These are phyloP conservation scores for Ajuga chamaepitys DNA, from an alignment of 257 asterid genomes.

Conservation along the genomic window DNA sequence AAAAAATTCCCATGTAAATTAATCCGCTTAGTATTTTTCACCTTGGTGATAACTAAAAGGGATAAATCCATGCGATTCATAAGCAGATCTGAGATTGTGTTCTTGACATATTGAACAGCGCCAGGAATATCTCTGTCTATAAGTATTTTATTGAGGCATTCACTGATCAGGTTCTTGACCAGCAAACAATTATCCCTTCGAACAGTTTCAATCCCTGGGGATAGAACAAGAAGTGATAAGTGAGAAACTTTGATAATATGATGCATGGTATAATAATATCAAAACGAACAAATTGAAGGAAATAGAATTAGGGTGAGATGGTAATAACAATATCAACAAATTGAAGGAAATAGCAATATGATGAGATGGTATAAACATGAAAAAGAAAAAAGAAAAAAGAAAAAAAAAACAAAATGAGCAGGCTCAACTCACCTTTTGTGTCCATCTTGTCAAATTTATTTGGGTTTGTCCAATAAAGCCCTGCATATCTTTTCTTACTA, in stretches of 20 bases:
- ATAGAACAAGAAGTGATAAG: conserved; percentile 4
- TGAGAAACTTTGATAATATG: background rate
- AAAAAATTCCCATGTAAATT: background rate
- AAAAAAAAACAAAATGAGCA: conserved; percentile 14
- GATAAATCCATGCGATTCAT: conserved; percentile 98
- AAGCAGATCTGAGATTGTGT: conserved; percentile 90
- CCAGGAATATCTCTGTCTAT: conserved; percentile 91
- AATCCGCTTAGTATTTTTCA: conserved; percentile 18
- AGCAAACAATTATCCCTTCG: conserved; percentile 94
- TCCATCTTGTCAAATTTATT: conserved; percentile 95
- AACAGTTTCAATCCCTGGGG: conserved; percentile 91
- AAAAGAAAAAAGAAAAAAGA: conserved; percentile 8
- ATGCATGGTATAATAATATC: too few relatives aligned
- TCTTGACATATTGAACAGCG: conserved; percentile 94
- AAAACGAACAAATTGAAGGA: too few relatives aligned
- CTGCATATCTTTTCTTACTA: conserved; percentile 99
- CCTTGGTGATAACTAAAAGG: conserved; percentile 97
- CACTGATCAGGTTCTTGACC: conserved; percentile 86
- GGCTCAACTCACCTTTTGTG: conserved; percentile 68
- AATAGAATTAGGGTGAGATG: background rate
- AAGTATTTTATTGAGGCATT: conserved; percentile 87
- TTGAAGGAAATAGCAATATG: too few relatives aligned
- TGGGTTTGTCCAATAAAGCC: conserved; percentile 96
- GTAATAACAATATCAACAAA: too few relatives aligned
- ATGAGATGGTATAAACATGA: background rate